Base-by-base conservation (phyloP, 371 early-diverging fungal species). In the Mucor velutinosus region DNA sequence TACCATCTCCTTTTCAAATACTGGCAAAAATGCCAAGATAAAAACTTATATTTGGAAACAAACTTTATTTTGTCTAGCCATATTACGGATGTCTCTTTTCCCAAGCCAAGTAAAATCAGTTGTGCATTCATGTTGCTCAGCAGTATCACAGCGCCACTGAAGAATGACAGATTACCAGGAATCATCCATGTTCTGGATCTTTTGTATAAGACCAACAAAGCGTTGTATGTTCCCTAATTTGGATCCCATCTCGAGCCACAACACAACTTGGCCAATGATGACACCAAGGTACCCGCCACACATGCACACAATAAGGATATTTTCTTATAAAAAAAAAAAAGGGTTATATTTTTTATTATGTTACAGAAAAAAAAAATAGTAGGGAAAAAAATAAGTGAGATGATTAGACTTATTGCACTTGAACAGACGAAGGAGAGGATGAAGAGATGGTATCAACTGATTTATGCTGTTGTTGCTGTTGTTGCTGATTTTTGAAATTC, bases 401-500 rank as follows among this genome's bases (percentile, higher is more conserved):
- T 7, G 14, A 51, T 23, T 11, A 19, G 10, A 32, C 2, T 61
- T 61, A 61, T 49, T 61, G 27, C 12, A 61, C 62, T 47, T 61
- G 62, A 61, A 61, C 62, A 7, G 57, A 56, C 0, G 51, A 51
- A 25, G 57, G 57, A 45, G 60, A 60, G 29, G 60, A 4, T 4
- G 61, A 61, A 33, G 62, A 47, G 10, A 12, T 37, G 39, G 37
- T 30, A 45, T 49, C 32, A 23, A 51, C 51, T 21, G 51, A 21
- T 51, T 51, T n/a, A 12, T 25, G 57, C 4, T 56, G 25, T 15
- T 60, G 35, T 5, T 56, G 25, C 11, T 51, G 57, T 1, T 56
- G 23, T 8, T 60, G 47, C 1, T 56, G 25, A 37, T 61, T n/a
- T 19, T 23, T 47, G 17, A 65, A 72, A 12, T 72, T 68, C 53